Base-by-base conservation (phyloP, 1,284 basidiomycete species). In the Albatrellus sp. region DNA sequence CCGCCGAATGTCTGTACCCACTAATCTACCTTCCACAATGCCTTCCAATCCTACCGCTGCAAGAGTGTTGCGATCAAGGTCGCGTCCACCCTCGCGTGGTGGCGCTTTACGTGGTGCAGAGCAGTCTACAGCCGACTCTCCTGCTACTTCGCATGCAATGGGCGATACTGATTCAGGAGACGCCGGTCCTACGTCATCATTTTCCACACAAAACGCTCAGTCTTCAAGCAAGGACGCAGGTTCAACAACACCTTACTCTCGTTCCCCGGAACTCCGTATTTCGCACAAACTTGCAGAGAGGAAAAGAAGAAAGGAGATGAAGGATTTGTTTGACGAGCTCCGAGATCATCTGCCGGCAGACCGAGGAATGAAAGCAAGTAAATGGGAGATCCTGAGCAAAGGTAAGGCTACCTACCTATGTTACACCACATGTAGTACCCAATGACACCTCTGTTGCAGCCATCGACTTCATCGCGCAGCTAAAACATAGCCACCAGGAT, bases 341-440 rank as follows among this genome's bases (percentile, higher is more conserved):
- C 75, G 89, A 46, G 91, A 93, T 61, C 80, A 88, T 53, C 67
- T 97, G 30, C 92, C 92, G 2, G 83, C 86, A 37, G 90, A 93
- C 62, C 74, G 90, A 46, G 89, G 88, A 31, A 86, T 90, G 80
- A 94, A 96, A 60, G 84, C 89, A 16, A 90, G 87, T 66, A 97
- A 97, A 66, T 96, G 91, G 92, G 91, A 96, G 66, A 93, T 94
- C 47, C 66, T 96, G 33, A 90, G 80, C 62, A 92, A 93, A 78
- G 87, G 90, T 88, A 53, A 52, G 70, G 61, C 33, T 39, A 38
- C 38, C 48, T 36, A 37, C 35, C 45, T 47, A 24, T 30, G 40
- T 19, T 48, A 36, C 30, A 43, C 30, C 39, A 45, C 40, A 46
- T 10, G 8, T 37, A 24, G 19, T 17, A 29, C 32, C 42, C 14